Conservation (phyloP, 192 early-diverging fungal species). For the Backusella sp. region DNA sequence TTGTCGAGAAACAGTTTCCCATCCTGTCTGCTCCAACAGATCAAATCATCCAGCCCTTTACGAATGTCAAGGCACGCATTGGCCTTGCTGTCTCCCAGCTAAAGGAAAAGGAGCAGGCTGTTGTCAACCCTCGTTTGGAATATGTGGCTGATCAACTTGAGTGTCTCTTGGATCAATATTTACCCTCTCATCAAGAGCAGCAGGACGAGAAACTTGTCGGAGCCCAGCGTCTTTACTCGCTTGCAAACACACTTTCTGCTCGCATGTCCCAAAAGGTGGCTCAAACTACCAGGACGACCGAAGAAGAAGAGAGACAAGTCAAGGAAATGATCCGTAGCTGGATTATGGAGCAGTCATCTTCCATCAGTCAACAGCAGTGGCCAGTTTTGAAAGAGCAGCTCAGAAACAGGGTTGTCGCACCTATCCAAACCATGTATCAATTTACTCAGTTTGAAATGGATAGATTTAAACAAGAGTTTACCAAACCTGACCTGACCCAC, state of each 20-base stretch:
- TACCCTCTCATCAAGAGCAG: background rate
- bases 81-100: background rate
- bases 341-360: background rate
- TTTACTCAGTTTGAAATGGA: conserved; percentile 13
- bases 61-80: background rate
- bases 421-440: conserved; percentile 8
- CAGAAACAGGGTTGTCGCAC: background rate
- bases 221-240: background rate
- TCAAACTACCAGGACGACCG: background rate
- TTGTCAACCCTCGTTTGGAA: conserved; percentile 1
- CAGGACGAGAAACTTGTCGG: background rate
- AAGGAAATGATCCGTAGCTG: background rate
- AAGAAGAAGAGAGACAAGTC: conserved; percentile 11
- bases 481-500: background rate
- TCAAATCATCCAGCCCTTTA: conserved; percentile 2
- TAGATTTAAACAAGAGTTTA: conserved; percentile 3
- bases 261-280: background rate
- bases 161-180: conserved; percentile 5
- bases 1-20: conserved; percentile 18
- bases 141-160: background rate
- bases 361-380: conserved; percentile 3
- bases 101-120: background rate
- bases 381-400: background rate
- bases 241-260: background rate
- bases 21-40: conserved; percentile 20